Base-by-base conservation (phyloP, 2,329 filamentous ascomycete species). In the Ascochyta lentis region DNA sequence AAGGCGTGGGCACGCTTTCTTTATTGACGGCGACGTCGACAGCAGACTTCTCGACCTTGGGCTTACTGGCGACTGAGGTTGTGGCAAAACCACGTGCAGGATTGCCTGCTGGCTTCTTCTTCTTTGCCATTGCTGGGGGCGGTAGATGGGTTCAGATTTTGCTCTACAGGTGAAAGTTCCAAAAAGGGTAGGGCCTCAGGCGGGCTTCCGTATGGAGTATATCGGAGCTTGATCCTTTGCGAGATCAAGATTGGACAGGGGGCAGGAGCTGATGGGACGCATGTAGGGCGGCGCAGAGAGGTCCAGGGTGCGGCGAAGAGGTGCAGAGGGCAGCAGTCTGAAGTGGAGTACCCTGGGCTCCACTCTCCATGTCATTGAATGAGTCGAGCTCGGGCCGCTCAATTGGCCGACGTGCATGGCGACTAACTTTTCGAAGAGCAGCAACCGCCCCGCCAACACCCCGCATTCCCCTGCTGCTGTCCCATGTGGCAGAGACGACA, bases 61-160 rank as follows among this genome's bases (percentile, higher is more conserved):
- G 81, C 72, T 91, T 96, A 23, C 92, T 96, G 39, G 92, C 91
- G 56, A 96, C 84, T 1, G 94, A 98, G 12, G 91, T 96, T 5
- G 95, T 99, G 62, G 94, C 92, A 78, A 97, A 96, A 16, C 93
- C 95, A 75, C 95, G 85, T 35, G 92, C 92, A 56, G 93, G 91
- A 76, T 97, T 98, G 29, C 89, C 86, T 24, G 86, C 85, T 51
- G 90, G 84, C 84, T 97, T 98, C 82, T 92, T 96, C 80, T 97
- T 96, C 80, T 96, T 96, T 77, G 89, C 89, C 90, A 94, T 94
- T 63, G 60, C 68, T 62, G 64, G 60, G 40, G 57, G 64, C 26
- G 8, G 29, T 38, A 19, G 19, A 26, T 45, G 19, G 29, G 26
- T 39, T 43, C 41, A 49, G 48, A 59, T 13, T 48, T 46, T 49